These are phyloP conservation scores for Starmera caribaea DNA, from an alignment of 805 yeast species.

Conservation along the genomic window DNA sequence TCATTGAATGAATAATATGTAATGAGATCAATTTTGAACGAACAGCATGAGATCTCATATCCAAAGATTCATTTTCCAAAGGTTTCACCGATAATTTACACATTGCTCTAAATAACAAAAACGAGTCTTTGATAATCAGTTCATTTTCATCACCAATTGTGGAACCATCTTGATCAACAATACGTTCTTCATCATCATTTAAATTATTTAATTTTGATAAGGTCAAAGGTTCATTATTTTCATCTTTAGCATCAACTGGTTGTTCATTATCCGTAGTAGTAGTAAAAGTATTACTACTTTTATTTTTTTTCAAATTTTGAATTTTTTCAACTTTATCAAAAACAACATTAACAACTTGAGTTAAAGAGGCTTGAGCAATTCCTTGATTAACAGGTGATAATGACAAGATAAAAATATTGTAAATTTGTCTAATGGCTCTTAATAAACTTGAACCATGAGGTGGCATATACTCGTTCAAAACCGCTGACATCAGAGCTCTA, in stretches of 20 bases:
- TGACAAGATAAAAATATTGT: slow-evolving; percentile 84
- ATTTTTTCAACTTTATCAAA: slow-evolving; percentile 59
- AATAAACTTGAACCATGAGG: slow-evolving; percentile 86
- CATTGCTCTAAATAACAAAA: slow-evolving; percentile 87
- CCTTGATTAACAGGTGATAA: slow-evolving; percentile 78
- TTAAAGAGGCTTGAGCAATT: slow-evolving; percentile 89
- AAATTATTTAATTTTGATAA: slow-evolving; percentile 50
- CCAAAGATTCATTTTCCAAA: slow-evolving; percentile 65
- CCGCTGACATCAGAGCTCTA: slow-evolving; percentile 83
- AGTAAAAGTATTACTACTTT: slow-evolving; percentile 14
- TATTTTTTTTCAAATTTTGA: slow-evolving; percentile 8
- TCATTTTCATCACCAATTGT: slow-evolving; percentile 46
- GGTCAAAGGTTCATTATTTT: slow-evolving; percentile 36
- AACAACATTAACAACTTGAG: slow-evolving; percentile 80
- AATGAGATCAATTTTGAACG: slow-evolving; percentile 85
- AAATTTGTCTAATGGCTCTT: slow-evolving; percentile 87
- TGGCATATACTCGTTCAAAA: slow-evolving; percentile 67
- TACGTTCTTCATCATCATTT: slow-evolving; percentile 45
- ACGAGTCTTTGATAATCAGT: slow-evolving; percentile 78
- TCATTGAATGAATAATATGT: slow-evolving; percentile 77
- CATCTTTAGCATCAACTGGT: slow-evolving; percentile 13
- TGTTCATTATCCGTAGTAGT: slow-evolving; percentile 18
- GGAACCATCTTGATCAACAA: slow-evolving; percentile 38
- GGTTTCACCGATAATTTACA: slow-evolving; percentile 84
- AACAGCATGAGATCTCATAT: slow-evolving; percentile 85